Evolutionary conservation across 2,329 filamentous ascomycete species (phyloP).

Genomic region (Allantophomopsis cytisporea): DNA sequence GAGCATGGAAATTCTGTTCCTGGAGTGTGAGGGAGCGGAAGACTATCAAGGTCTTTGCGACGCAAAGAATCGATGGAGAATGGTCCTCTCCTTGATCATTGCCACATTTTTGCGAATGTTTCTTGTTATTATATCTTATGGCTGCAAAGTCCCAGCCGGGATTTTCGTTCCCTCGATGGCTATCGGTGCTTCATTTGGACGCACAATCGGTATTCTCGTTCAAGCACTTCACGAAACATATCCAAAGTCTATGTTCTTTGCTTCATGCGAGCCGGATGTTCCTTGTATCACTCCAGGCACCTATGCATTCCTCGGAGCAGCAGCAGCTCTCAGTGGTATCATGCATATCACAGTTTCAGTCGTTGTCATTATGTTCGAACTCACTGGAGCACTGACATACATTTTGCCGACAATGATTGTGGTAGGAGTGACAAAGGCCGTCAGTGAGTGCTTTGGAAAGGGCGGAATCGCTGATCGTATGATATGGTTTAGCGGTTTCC

Average conservation of each 20-base stretch:
- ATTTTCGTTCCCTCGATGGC: constrained; percentile 99
- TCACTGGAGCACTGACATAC: constrained; percentile 93
- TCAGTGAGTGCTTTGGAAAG: constrained; percentile 83
- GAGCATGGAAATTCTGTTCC: constrained; percentile 96
- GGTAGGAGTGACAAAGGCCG: constrained; percentile 89
- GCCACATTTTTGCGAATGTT: constrained; percentile 73
- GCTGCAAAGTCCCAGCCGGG: constrained; percentile 92
- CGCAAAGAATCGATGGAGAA: constrained; percentile 56
- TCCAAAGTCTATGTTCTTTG: constrained; percentile 73
- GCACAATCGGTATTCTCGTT: constrained; percentile 88
- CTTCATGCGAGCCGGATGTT: constrained; percentile 77
- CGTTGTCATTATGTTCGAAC: constrained; percentile 98
- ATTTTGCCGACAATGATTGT: constrained; percentile 99
- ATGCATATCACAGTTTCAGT: constrained; percentile 98
- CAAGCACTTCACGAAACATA: constrained; percentile 78
- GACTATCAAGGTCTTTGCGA: constrained; percentile 89
- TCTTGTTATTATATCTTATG: constrained; percentile 90
- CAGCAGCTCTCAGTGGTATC: constrained; percentile 81
- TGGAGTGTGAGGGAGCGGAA: constrained; percentile 80
- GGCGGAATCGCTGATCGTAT: constrained; percentile 95
- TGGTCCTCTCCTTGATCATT: constrained; percentile 63
- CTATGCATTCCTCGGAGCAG: constrained; percentile 90
- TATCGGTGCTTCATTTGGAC: constrained; percentile 84
- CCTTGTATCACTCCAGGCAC: constrained; percentile 96
- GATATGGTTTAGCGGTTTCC: constrained; percentile 98